Base-by-base conservation (phyloP, 2,329 filamentous ascomycete species). In the Exophiala dermatitidis region DNA sequence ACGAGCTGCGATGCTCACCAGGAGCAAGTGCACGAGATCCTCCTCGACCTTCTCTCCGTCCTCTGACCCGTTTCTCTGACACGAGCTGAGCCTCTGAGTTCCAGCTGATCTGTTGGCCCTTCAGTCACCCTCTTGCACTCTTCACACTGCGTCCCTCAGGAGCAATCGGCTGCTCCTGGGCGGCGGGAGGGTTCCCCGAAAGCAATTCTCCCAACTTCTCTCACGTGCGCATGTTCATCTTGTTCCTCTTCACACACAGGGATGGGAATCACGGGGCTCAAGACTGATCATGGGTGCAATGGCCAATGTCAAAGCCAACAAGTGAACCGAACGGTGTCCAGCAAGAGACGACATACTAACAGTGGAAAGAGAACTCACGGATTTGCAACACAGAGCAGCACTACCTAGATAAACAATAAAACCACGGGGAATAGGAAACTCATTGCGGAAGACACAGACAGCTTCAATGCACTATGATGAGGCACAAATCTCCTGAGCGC, bases 401-500 rank as follows among this genome's bases (percentile, higher is more conserved):
- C 10, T 40, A 19, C 19, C 19, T 19, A 45, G 46, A 51, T 36
- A 36, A 31, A 43, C 48, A 54, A 52, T 43, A 54, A 52, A 48
- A 45, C 47, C 40, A 46, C 46, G 49, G 37, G 34, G 52, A 26
- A 41, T 45, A 19, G 36, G 19, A 31, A 40, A 41, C 38, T 7
- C 51, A 53, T 48, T 42, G 43, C 46, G 51, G 43, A 51, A 42
- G 51, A 46, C 41, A n/a, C 34, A 38, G 36, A 44, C 34, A 56
- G 43, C 31, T 40, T 49, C 43, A 52, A 53, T 44, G 50, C 48
- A 56, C 47, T 32, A 48, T 12, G 50, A 47, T 48, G 46, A 38
- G 49, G 46, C 42, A 45, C 42, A 46, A 56, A 49, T 50, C 47
- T 56, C 53, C 34, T 43, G 46, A 38, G 34, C 50, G 50, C 53